Base-by-base conservation (phyloP, 2,329 filamentous ascomycete species). In the Colletotrichum somersetense region DNA sequence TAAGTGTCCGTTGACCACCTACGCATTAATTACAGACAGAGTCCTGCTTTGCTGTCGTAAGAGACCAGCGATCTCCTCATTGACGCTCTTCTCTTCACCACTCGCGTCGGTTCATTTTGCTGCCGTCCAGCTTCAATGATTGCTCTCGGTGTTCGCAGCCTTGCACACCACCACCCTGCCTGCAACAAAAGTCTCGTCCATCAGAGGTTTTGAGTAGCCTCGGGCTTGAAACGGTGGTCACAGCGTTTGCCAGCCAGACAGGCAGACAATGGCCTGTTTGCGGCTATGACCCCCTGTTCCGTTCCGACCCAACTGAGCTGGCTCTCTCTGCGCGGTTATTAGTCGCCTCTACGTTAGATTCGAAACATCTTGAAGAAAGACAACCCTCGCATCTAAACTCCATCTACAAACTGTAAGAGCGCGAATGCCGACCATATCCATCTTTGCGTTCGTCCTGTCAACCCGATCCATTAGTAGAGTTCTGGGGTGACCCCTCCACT, bases 211-310 rank as follows among this genome's bases (percentile, higher is more conserved):
- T 30, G 33, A 40, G 40, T 46, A 18, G 8, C 18, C 35, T n/a
- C 42, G 26, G 26, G 42, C 12, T 23, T 10, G 20, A 14, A 44
- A 11, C 50, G 3, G 26, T 18, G 16, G n/a, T 44, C 46, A 20
- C 58, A 62, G 48, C 30, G 26, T 40, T 30, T 20, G 46, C 30
- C 35, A 48, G 58, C 40, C 48, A 68, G 42, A 33, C 26, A 33
- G 40, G 23, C 20, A 33, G 40, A 48, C 20, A 23, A 40, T 26
- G 20, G 48, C 23, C 50, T 56, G 66, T 58, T 62, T 38, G 46
- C 38, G 48, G 48, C 48, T 55, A 33, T 63, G 20, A 38, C 33
- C 55, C 50, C 50, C 35, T 52, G 33, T 42, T 52, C 46, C 55
- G 44, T 11, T 46, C 44, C 18, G 20, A 42, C 52, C 35, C 23